phyloP scores from a whole-genome alignment of 1,284 basidiomycete species.

The Rhodotorula sp. region DNA sequence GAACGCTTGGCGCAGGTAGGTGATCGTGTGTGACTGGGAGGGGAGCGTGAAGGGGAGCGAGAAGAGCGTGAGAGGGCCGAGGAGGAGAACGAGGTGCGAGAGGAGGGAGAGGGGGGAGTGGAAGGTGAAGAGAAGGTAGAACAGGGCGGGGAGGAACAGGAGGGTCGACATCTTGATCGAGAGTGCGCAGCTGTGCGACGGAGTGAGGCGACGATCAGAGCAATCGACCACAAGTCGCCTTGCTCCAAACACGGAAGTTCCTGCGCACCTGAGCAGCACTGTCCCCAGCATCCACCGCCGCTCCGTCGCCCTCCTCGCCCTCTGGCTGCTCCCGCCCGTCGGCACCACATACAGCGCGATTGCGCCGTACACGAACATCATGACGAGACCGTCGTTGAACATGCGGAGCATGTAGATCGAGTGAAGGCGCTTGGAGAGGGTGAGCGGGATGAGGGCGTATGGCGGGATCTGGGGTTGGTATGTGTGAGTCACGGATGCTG shows the following conservation, averaged over 20 bases:
- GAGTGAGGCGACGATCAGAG: no score
- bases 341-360: slow-evolving; percentile 44
- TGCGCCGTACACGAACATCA: slow-evolving; percentile 58
- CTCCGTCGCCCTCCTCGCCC: slow-evolving; percentile 35
- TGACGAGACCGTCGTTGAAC: slow-evolving; percentile 93
- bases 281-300: slow-evolving; percentile 64
- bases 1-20: slow-evolving; percentile 78
- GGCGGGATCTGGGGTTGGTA: slow-evolving; percentile 61
- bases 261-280: slow-evolving; percentile 70
- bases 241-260: accelerated
- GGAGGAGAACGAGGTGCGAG: slow-evolving; percentile 10
- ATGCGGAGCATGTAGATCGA: slow-evolving; percentile 89
- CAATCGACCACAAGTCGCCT: no score
- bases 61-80: slow-evolving; percentile 60
- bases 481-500: slow-evolving; percentile 46
- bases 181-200: slow-evolving; percentile 66
- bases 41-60: slow-evolving; percentile 65
- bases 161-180: slow-evolving; percentile 96
- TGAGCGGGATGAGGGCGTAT: slow-evolving; percentile 72
- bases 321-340: not conserved
- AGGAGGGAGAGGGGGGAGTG: slow-evolving; percentile 51
- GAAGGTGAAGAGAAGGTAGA: slow-evolving; percentile 79
- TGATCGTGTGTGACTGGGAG: slow-evolving; percentile 18
- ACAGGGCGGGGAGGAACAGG: slow-evolving; percentile 84
- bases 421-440: slow-evolving; percentile 87